Percentiles rank a stretch among this genome's conserved stretches.
phyloP scores from a whole-genome alignment of 768 basidiomycete species.

The Austroboletus eburneus region DNA sequence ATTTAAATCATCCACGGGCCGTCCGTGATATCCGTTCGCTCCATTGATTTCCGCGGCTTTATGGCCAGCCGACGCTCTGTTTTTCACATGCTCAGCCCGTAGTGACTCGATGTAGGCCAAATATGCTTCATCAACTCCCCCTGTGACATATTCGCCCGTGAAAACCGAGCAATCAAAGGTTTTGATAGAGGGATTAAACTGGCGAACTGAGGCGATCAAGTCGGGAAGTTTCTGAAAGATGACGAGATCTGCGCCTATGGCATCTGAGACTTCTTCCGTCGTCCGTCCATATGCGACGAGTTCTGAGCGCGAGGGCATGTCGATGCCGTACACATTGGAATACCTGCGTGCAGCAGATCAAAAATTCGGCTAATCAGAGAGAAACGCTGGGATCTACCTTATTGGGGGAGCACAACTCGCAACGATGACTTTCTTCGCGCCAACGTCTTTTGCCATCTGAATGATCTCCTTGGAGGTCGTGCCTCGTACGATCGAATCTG shows the following conservation, averaged over 20 bases:
- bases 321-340: slow-evolving; percentile 98
- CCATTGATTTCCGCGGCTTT: slow-evolving; percentile 36
- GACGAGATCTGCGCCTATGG: slow-evolving; percentile 92
- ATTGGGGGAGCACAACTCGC: slow-evolving; percentile 98
- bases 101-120: slow-evolving; percentile 67
- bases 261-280: slow-evolving; percentile 63
- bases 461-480: slow-evolving; percentile 99
- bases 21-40: slow-evolving; percentile 18
- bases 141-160: slow-evolving; percentile 95
- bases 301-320: slow-evolving; percentile 96
- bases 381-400: slow-evolving; percentile 43
- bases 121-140: slow-evolving; percentile 83
- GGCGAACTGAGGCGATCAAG: slow-evolving; percentile 78
- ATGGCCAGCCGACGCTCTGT: slow-evolving; percentile 35
- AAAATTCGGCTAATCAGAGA: not conserved
- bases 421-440: slow-evolving; percentile 92
- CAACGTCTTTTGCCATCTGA: slow-evolving; percentile 99
- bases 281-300: slow-evolving; percentile 83
- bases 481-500: slow-evolving; percentile 97
- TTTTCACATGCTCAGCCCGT: slow-evolving; percentile 79
- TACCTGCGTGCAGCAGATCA: slow-evolving; percentile 42
- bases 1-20: slow-evolving; percentile 29
- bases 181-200: slow-evolving; percentile 73
- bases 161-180: slow-evolving; percentile 97
- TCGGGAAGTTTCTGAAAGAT: slow-evolving; percentile 93